Evolutionary conservation across 441 rosid species (phyloP).

Genomic region (Pelargonium fulgidum): DNA sequence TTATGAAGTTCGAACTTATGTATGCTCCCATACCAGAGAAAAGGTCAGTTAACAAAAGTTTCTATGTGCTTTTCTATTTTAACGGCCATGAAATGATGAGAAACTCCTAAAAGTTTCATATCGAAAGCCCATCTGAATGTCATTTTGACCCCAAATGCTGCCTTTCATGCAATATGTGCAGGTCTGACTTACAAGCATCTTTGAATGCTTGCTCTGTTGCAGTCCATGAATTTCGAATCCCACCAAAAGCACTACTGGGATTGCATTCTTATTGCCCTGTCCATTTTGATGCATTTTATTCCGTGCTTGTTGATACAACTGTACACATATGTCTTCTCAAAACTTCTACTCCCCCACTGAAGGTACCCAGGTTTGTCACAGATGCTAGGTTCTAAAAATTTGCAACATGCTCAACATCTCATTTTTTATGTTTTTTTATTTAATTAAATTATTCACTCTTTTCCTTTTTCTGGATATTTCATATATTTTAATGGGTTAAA

Average conservation of each 20-base stretch:
- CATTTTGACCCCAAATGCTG: conserved; percentile 9
- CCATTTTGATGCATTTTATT: conserved; percentile 73
- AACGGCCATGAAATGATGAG: neutral
- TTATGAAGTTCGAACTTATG: conserved; percentile 87
- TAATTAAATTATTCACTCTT: neutral
- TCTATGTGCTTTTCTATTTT: conserved; percentile 9
- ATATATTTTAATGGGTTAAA: neutral
- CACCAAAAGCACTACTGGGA: conserved; percentile 87
- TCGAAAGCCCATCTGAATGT: neutral
- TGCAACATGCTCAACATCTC: neutral
- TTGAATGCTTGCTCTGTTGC: conserved; percentile 54
- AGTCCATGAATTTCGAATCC: conserved; percentile 82
- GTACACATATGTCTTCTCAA: conserved; percentile 65
- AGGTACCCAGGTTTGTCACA: conserved; percentile 9
- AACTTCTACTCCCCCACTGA: conserved; percentile 26
- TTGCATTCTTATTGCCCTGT: conserved; percentile 92
- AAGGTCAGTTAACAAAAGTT: conserved; percentile 30
- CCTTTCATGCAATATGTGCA: conserved; percentile 28
- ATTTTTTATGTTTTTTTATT: neutral
- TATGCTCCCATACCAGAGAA: conserved; percentile 51
- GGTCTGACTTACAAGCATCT: conserved; percentile 43
- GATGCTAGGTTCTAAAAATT: neutral
- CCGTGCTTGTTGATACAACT: conserved; percentile 73
- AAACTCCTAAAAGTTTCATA: neutral
- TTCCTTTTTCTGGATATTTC: neutral